Conservation (phyloP, 2,329 filamentous ascomycete genomes). For the Penicillium sp. region DNA sequence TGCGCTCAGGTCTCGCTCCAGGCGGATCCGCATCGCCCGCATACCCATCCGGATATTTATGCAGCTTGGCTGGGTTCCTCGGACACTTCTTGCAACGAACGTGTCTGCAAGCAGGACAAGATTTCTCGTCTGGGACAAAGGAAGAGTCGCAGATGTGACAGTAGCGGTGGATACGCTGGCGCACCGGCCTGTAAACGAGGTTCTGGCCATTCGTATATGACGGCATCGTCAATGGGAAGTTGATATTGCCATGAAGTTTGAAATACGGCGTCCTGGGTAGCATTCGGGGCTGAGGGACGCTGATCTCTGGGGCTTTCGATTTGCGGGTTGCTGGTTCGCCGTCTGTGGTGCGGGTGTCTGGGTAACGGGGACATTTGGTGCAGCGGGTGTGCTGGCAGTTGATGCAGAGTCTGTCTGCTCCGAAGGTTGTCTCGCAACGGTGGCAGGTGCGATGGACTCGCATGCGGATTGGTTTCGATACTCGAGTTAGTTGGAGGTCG, state of each 20-base stretch:
- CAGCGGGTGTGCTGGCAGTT: constrained; percentile 77
- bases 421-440: constrained; percentile 71
- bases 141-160: constrained; percentile 70
- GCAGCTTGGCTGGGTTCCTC: constrained; percentile 59
- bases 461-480: constrained; percentile 48
- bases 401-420: constrained; percentile 66
- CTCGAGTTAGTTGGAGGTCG: constrained; percentile 38
- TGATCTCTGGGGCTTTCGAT: constrained; percentile 37
- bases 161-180: constrained; percentile 68
- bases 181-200: constrained; percentile 65
- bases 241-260: constrained; percentile 30
- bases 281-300: constrained; percentile 43
- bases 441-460: constrained; percentile 64
- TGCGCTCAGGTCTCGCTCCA: constrained; percentile 33
- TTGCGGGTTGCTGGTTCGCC: constrained; percentile 45
- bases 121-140: constrained; percentile 58
- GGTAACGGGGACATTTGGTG: constrained; percentile 73
- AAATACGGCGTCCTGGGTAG: constrained; percentile 13
- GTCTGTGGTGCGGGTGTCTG: constrained; percentile 61
- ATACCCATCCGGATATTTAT: constrained; percentile 46
- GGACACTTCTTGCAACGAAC: constrained; percentile 75
- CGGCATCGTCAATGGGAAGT: constrained; percentile 48
- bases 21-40: constrained; percentile 43
- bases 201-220: constrained; percentile 66
- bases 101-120: constrained; percentile 68